Conservation (phyloP, 2,329 filamentous ascomycete species). For the Parascedosporium putredinis region DNA sequence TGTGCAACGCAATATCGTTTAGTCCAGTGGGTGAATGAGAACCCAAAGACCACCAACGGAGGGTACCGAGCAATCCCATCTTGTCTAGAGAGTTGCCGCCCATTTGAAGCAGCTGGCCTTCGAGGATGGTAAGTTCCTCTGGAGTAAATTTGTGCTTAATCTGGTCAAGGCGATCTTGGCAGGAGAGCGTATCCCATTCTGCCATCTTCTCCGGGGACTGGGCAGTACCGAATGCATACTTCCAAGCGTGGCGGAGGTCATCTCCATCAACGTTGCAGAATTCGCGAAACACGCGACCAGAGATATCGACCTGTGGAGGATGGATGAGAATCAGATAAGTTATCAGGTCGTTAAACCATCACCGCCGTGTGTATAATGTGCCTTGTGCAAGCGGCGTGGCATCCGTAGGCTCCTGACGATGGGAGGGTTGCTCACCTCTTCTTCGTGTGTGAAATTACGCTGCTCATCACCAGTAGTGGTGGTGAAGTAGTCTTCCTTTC, state of each 20-base stretch:
- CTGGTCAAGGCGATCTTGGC: slow-evolving; percentile 18
- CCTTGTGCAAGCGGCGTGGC: neutral
- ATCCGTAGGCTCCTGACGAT: neutral
- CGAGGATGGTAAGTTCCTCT: neutral
- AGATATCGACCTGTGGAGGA: no score
- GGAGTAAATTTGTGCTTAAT: slow-evolving; percentile 13
- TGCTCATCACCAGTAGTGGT: neutral
- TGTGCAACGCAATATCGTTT: slow-evolving; percentile 10
- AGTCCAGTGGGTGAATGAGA: slow-evolving; percentile 10
- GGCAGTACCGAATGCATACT: slow-evolving; percentile 7
- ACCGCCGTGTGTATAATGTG: neutral
- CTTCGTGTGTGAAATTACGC: neutral
- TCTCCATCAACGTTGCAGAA: slow-evolving; percentile 7
- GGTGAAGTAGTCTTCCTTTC: neutral
- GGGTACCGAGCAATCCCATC: neutral
- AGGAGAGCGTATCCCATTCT: slow-evolving; percentile 17
- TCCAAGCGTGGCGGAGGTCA: slow-evolving; percentile 5
- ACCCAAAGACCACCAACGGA: neutral
- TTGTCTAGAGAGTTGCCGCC: neutral
- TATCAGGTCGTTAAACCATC: no score
- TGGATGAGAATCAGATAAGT: no score
- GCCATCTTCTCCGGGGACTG: slow-evolving; percentile 8
- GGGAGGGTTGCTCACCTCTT: neutral
- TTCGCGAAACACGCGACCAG: slow-evolving; percentile 4
- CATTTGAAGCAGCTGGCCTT: neutral